Conservation (phyloP, 1,284 basidiomycete species). For the Pyrrhoderma lamaoense region DNA sequence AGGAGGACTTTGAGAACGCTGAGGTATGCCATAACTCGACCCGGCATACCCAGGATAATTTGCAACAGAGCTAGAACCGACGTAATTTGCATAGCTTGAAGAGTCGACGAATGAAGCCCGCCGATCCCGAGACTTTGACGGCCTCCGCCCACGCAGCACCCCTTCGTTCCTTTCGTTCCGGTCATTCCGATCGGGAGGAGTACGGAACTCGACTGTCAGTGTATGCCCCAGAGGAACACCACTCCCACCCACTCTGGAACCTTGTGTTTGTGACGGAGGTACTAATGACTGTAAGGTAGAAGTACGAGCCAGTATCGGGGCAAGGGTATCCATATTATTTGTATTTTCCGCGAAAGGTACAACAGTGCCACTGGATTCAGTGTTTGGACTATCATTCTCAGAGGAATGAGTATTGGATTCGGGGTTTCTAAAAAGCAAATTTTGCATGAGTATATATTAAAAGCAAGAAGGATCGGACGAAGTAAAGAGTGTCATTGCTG, state of each 20-base stretch:
- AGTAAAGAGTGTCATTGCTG: not conserved
- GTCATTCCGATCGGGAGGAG: constrained; percentile 13
- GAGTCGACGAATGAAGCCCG: not conserved
- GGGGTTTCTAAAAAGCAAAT: too few species aligned
- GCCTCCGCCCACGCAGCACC: constrained; percentile 1
- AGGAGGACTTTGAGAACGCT: too few species aligned
- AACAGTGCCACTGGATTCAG: not conserved
- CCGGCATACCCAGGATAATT: constrained; percentile 7
- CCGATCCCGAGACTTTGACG: constrained; percentile 6
- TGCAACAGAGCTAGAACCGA: constrained; percentile 2
- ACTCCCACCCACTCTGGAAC: not conserved
- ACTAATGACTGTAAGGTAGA: constrained; percentile 1
- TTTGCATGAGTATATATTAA: too few species aligned
- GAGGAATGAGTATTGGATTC: too few species aligned
- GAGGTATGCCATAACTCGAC: too few species aligned
- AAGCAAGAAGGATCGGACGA: too few species aligned
- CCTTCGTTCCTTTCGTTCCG: constrained; percentile 6
- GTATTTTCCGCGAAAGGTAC: too few species aligned
- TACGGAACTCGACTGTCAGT: constrained; percentile 49
- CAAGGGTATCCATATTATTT: not conserved
- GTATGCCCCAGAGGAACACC: constrained; percentile 33
- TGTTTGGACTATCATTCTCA: too few species aligned
- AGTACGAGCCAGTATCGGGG: constrained; percentile 2
- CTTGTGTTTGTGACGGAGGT: not conserved
- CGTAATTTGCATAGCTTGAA: not conserved